These are phyloP conservation scores for Biscogniauxia marginata DNA, from an alignment of 2,329 filamentous ascomycete genomes.

Conservation along the genomic window DNA sequence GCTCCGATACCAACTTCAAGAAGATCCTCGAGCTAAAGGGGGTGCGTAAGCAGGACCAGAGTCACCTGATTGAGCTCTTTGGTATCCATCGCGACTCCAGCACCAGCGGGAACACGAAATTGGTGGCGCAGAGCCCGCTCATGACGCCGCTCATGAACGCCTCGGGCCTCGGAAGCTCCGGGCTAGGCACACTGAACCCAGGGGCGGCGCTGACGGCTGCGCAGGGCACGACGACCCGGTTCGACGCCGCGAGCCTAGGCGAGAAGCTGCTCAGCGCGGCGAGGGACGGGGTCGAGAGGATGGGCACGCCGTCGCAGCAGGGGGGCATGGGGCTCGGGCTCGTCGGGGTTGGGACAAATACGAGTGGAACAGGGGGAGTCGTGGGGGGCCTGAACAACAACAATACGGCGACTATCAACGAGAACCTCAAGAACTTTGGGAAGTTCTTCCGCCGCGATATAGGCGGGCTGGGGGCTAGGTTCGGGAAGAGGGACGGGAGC, in stretches of 20 bases:
- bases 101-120: slow-evolving; percentile 63
- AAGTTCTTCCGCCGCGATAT: slow-evolving; percentile 94
- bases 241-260: slow-evolving; percentile 80
- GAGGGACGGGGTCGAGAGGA: slow-evolving; percentile 75
- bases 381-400: slow-evolving; percentile 39
- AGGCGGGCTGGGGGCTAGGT: slow-evolving; percentile 70
- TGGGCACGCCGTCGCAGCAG: slow-evolving; percentile 57
- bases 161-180: slow-evolving; percentile 38
- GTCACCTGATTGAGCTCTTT: slow-evolving; percentile 83
- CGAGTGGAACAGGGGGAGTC: slow-evolving; percentile 13
- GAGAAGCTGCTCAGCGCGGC: slow-evolving; percentile 87
- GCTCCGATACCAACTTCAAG: slow-evolving; percentile 90
- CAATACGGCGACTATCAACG: slow-evolving; percentile 72
- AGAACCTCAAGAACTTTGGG: slow-evolving; percentile 92
- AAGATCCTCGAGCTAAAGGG: slow-evolving; percentile 97
- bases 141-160: slow-evolving; percentile 63
- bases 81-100: slow-evolving; percentile 70
- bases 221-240: slow-evolving; percentile 44
- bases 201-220: slow-evolving; percentile 40
- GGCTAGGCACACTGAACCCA: slow-evolving; percentile 38
- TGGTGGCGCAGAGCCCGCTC: slow-evolving; percentile 69
- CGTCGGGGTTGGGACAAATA: background rate
- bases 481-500: slow-evolving; percentile 61
- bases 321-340: slow-evolving; percentile 33
- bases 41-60: slow-evolving; percentile 79